phyloP scores from a whole-genome alignment of 768 basidiomycete species.

The Leccinum subgranulosum region DNA sequence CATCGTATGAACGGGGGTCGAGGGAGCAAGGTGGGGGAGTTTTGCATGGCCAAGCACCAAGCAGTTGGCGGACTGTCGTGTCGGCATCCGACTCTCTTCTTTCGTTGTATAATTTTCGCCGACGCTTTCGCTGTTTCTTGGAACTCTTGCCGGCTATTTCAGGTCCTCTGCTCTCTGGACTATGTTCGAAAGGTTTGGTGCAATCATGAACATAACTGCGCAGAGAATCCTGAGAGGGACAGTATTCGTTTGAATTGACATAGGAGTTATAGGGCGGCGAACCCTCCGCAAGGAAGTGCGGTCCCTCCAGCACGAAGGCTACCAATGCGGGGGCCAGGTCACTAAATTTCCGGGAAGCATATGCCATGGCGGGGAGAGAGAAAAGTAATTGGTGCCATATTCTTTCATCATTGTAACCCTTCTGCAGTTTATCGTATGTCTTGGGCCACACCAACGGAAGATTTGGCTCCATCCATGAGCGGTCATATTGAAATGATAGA shows the following conservation, averaged over 20 bases:
- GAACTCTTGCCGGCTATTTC: background rate
- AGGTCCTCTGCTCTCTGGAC: conserved; percentile 8
- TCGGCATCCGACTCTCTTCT: conserved; percentile 5
- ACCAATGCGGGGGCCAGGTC: conserved; percentile 28
- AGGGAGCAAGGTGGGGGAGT: background rate
- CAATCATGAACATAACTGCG: background rate
- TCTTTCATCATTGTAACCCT: background rate
- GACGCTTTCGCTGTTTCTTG: background rate
- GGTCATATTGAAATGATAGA: conserved; percentile 22
- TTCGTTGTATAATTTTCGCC: background rate
- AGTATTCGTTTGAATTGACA: conserved; percentile 7
- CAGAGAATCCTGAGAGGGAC: background rate
- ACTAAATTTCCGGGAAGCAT: conserved; percentile 11
- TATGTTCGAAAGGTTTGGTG: conserved; percentile 2
- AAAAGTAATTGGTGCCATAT: conserved; percentile 28
- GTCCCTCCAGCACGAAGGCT: conserved; percentile 24
- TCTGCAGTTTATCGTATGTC: conserved; percentile 26
- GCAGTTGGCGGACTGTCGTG: background rate
- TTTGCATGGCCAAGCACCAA: background rate
- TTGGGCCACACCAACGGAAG: conserved; percentile 26
- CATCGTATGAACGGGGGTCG: background rate
- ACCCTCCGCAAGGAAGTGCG: conserved; percentile 3
- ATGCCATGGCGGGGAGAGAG: conserved; percentile 32
- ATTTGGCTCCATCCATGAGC: conserved; percentile 25
- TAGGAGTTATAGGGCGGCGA: conserved; percentile 17